phyloP scores from a whole-genome alignment of 208 protist genomes.

The Trypanosoma lewisi region DNA sequence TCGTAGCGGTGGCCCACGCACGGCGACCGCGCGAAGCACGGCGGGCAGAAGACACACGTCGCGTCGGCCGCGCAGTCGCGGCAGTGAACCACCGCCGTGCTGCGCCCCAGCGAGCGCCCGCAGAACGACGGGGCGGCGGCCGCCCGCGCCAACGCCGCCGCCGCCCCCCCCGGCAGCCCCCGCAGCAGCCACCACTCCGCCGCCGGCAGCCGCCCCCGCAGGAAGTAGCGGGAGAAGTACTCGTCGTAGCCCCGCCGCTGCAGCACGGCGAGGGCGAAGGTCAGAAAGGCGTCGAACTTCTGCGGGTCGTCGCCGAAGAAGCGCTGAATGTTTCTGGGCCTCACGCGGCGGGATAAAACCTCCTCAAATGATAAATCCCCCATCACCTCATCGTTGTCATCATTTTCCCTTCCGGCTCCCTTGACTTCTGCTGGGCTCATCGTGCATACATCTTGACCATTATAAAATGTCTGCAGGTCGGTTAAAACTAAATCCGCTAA shows the following conservation, averaged over 20 bases:
- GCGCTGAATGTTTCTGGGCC: conserved; percentile 26
- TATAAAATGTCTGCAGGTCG: conserved; percentile 22
- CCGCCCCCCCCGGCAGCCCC: conserved; percentile 20
- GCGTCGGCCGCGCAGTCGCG: conserved; percentile 82
- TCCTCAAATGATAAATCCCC: conserved; percentile 5
- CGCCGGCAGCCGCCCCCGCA: conserved; percentile 26
- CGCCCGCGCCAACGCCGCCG: conserved; percentile 4
- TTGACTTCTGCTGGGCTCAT: too few relatives aligned
- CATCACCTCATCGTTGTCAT: too few relatives aligned
- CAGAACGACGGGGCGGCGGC: conserved; percentile 30
- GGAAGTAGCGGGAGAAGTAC: conserved; percentile 17
- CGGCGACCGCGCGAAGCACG: conserved; percentile 87
- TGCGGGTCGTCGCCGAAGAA: conserved; percentile 36
- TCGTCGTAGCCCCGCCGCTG: conserved; percentile 22
- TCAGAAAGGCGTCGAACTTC: conserved; percentile 39
- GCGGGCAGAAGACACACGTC: conserved; percentile 90
- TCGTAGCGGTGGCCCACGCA: conserved; percentile 76
- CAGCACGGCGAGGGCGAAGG: conserved; percentile 47
- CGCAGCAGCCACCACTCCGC: conserved; percentile 40
- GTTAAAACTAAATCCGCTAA: conserved; percentile 6
- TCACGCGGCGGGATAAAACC: conserved; percentile 29
- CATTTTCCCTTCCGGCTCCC: too few relatives aligned
- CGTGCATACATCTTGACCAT: too few relatives aligned
- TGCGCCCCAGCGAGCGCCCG: conserved; percentile 35
- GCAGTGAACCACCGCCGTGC: conserved; percentile 84